Evolutionary conservation across 139 green algal species (phyloP).

Genomic region (Coelastrella sp.): DNA sequence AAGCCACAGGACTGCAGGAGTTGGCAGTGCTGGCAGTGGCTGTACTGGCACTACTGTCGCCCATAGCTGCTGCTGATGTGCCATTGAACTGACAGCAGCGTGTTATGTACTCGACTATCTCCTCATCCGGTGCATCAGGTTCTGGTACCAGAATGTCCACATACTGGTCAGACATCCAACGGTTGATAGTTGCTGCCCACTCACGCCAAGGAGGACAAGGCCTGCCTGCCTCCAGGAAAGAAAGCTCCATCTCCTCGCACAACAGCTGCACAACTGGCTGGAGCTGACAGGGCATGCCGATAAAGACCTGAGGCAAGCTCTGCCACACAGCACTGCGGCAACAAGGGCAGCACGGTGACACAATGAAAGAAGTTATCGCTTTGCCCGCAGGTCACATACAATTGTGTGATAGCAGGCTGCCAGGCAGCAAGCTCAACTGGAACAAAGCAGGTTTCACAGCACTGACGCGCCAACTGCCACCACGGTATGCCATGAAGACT

Average conservation of each 20-base stretch:
- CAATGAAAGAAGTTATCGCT: too few species aligned
- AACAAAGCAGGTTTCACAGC: too few species aligned
- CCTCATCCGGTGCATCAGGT: background rate
- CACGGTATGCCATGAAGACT: too few species aligned
- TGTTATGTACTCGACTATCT: conserved; percentile 36
- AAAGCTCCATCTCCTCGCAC: conserved; percentile 50
- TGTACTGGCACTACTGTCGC: background rate
- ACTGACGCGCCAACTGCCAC: too few species aligned
- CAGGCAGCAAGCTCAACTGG: too few species aligned
- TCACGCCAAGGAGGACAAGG: conserved; percentile 58
- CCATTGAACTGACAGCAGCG: conserved; percentile 30
- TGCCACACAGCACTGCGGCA: conserved; percentile 58
- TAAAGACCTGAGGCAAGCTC: conserved; percentile 56
- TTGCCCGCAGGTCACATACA: too few species aligned
- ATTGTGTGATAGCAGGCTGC: too few species aligned
- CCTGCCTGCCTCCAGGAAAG: conserved; percentile 40
- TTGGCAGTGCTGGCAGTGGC: background rate
- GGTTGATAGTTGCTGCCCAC: conserved; percentile 51
- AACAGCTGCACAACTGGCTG: conserved; percentile 61
- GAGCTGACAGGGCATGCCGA: conserved; percentile 57
- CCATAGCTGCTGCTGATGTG: background rate
- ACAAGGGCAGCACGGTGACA: background rate
- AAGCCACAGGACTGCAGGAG: background rate
- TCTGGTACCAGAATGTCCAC: conserved; percentile 53
- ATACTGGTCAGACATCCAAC: conserved; percentile 57